Conservation (phyloP, 2,329 filamentous ascomycete genomes). For the Neocatenulostroma microsporum region DNA sequence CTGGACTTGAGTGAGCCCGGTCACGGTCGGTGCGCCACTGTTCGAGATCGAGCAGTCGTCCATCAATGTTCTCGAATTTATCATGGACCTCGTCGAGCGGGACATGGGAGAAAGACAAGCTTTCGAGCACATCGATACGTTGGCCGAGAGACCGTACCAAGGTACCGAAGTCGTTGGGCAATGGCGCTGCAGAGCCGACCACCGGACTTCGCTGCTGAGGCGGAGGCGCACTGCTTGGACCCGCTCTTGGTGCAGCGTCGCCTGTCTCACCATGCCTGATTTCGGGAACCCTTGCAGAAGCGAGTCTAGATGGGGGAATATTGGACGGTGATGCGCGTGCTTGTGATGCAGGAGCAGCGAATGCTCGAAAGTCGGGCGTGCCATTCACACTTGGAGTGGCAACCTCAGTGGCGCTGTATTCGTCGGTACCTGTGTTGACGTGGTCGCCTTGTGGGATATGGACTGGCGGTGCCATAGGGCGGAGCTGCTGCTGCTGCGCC, state of each 20-base stretch:
- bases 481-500: slow-evolving; percentile 7
- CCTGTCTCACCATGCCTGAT: no score
- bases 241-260: no score
- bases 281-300: no score
- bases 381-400: slow-evolving; percentile 39
- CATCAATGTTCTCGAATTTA: slow-evolving; percentile 58
- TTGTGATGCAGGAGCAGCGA: slow-evolving; percentile 1
- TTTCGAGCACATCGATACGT: slow-evolving; percentile 63
- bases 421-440: slow-evolving; percentile 25
- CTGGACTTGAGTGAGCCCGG: slow-evolving; percentile 7
- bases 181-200: not conserved
- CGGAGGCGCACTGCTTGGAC: not conserved
- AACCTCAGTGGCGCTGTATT: slow-evolving; percentile 42
- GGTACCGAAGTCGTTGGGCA: slow-evolving; percentile 41
- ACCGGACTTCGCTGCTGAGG: not conserved
- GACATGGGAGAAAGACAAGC: slow-evolving; percentile 57
- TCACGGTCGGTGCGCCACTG: slow-evolving; percentile 32
- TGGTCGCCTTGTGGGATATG: slow-evolving; percentile 17
- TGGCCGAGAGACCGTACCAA: slow-evolving; percentile 45
- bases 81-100: slow-evolving; percentile 64
- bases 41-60: slow-evolving; percentile 62
- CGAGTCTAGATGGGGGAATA: no score
- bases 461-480: slow-evolving; percentile 24
- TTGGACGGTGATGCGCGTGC: not conserved
- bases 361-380: slow-evolving; percentile 32